phyloP scores from a whole-genome alignment of 148 eudicot species.

The Rhododendron ferrugineum region DNA sequence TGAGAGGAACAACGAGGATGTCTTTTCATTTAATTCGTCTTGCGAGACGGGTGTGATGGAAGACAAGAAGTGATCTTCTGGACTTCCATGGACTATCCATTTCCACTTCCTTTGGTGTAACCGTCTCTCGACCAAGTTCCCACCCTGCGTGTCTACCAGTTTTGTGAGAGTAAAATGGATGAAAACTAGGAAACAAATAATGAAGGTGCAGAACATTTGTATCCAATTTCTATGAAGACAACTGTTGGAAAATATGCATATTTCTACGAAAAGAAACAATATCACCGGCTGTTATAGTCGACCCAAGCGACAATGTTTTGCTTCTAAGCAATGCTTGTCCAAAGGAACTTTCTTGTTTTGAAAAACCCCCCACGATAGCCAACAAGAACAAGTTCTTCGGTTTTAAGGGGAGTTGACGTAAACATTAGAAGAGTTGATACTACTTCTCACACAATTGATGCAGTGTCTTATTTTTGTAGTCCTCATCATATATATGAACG shows the following conservation, averaged over 20 bases:
- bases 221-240: background rate
- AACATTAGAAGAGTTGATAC: too few species aligned
- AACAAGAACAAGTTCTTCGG: background rate
- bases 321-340: background rate
- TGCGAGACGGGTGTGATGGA: constrained; percentile 47
- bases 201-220: background rate
- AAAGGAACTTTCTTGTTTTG: background rate
- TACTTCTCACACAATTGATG: too few species aligned
- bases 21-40: constrained; percentile 41
- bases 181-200: background rate
- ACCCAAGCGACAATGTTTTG: background rate
- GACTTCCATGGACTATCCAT: constrained; percentile 60
- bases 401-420: too few species aligned
- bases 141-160: constrained; percentile 37
- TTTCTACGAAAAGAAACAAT: background rate
- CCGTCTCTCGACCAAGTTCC: constrained; percentile 64
- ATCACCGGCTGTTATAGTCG: background rate
- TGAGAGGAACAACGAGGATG: constrained; percentile 49
- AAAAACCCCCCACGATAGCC: background rate
- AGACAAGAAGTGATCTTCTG: constrained; percentile 45
- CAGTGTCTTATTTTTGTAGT: too few species aligned
- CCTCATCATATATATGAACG: too few species aligned
- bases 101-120: constrained; percentile 77
- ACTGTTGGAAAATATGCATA: background rate
- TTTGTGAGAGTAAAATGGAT: background rate